Conservation (phyloP, 2,329 filamentous ascomycete genomes). For the Aspergillus quadrilineatus region DNA sequence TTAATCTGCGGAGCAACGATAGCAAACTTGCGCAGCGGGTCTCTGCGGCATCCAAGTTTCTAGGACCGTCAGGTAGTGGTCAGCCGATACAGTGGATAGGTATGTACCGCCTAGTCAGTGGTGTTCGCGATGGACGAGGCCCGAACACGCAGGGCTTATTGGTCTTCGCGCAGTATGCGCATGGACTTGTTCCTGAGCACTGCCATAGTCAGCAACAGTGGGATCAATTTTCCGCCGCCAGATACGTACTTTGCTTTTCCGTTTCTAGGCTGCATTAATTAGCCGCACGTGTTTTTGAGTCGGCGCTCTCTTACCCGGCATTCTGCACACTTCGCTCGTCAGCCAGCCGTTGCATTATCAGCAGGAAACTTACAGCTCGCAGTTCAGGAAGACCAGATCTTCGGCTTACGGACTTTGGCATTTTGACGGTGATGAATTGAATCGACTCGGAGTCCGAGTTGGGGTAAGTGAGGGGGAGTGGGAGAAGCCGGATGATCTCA, state of each 20-base stretch:
- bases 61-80: too few species aligned
- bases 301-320: constrained; percentile 11
- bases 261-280: constrained; percentile 8
- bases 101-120: constrained; percentile 18
- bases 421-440: background rate
- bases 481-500: background rate
- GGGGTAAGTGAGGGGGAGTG: background rate
- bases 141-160: constrained; percentile 17
- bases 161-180: constrained; percentile 15
- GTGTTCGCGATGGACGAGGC: constrained; percentile 14
- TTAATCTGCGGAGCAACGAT: constrained; percentile 7
- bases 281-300: background rate
- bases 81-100: background rate
- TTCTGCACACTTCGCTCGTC: constrained; percentile 12
- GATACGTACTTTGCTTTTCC: constrained; percentile 13
- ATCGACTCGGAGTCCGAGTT: background rate
- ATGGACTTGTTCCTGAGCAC: constrained; percentile 20
- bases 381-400: background rate
- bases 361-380: background rate
- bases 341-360: background rate
- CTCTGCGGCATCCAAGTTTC: too few species aligned
- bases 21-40: too few species aligned
- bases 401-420: background rate
- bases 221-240: too few species aligned
- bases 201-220: background rate